Evolutionary conservation across 768 basidiomycete genomes (phyloP), one percentile per base, ranked within the genome.

Genomic region (Tulasnella calospora): DNA sequence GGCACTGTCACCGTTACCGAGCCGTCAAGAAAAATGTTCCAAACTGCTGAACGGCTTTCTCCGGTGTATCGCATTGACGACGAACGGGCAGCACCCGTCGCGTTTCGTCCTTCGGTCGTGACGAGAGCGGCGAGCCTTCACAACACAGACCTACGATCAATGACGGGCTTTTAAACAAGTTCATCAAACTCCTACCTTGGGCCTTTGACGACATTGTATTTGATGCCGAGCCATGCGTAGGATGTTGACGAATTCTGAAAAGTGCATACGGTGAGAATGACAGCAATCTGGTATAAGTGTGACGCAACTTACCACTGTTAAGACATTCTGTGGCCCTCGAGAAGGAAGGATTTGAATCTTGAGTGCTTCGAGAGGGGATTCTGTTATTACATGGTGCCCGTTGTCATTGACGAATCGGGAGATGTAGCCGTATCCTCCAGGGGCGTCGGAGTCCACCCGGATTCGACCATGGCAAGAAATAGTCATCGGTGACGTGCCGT

Each of bases 401-500:
- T 61, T 61, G 57, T 61, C 57, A 23, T 61, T 61, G 57, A 61
- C 57, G 30, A 61, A 61, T 61, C 57, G 57, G 57, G 57, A 61
- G 21, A 61, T 61, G 30, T 61, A 61, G n/a, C 57, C 57, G 30
- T 61, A 61, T 30, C 57, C 57, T 61, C 57, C 57, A 23, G 57
- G 57, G 30, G 23, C 57, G 57, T 61, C 57, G n/a, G 57, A 61
- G n/a, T 61, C 57, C 10, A 61, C 57, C 30, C 57, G 57, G 57
- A 61, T 61, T 30, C 57, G 30, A 9, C 57, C 57, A 30, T 61
- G 57, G 57, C 57, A 61, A 27, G 57, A 61, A 23, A 61, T n/a
- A 61, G 19, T 61, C 12, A 61, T 30, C 57, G 57, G 23, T 12
- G 57, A 61, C 1, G 57, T n/a, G 30, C 23, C n/a, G 57, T 61